Evolutionary conservation across 208 protist species (phyloP), one percentile per base, ranked within the genome.

Genomic region (Trypanosomatidae sp.): DNA sequence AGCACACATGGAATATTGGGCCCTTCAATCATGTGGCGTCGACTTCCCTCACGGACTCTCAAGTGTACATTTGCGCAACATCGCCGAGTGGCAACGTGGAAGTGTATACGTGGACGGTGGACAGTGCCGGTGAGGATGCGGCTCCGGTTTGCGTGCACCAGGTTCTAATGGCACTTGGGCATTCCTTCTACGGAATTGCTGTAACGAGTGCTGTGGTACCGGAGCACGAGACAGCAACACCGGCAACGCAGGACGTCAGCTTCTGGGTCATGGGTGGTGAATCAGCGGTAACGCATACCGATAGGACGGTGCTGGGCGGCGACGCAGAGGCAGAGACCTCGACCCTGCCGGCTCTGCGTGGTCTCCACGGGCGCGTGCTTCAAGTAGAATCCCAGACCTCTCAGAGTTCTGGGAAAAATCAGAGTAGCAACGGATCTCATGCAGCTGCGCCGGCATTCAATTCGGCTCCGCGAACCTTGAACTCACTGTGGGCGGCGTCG

Each of bases 101-200:
- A 28, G 75, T 80, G 69, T 75, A 70, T 43, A 12, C 44, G 47
- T 80, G 75, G 75, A 19, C n/a, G 55, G 55, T 71, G 15, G 12
- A 70, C 22, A 33, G 9, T 1, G 36, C 39, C 25, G 28, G 49
- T 0, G 60, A 19, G 0, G 36, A 44, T 13, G 12, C 46, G 22
- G 13, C 30, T 25, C 75, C 75, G 43, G 47, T 75, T 46, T 80
- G 75, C n/a, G 53, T 80, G 56, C 75, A 80, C 46, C 60, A 74
- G 30, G 75, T 80, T 58, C 65, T 80, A 17, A 46, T 67, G 30
- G 17, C 53, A 1, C 64, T 64, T 30, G 75, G 49, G 0, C 60
- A 75, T 52, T 59, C 75, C 36, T 80, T 75, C 65, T 80, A 74
- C 43, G 62, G 60, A 1, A 36, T 71, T 12, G 56, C 69, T 15